Conservation (phyloP, 305 asterid genomes). For the Plantago lanceolata region DNA sequence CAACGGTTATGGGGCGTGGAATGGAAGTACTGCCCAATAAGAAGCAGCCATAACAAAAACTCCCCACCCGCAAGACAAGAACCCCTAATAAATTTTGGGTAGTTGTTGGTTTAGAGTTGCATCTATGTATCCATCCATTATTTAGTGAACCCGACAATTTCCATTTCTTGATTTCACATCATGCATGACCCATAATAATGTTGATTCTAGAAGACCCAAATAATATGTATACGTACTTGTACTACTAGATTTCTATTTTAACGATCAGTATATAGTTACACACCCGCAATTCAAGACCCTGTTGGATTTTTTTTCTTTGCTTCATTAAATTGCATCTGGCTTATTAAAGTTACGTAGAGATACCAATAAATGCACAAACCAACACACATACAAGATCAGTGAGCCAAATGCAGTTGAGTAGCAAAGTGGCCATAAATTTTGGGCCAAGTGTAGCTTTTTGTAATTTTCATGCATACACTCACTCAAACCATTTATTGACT, state of each 20-base stretch:
- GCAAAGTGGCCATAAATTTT: constrained; percentile 31
- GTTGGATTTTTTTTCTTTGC: neutral
- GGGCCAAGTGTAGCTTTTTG: constrained; percentile 38
- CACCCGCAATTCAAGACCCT: neutral
- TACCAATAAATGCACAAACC: neutral
- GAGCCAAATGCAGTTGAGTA: constrained; percentile 44
- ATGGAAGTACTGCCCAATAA: too few species aligned
- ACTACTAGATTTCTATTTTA: neutral
- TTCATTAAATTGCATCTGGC: neutral
- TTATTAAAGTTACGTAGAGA: neutral
- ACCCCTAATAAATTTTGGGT: constrained; percentile 28
- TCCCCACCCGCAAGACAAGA: neutral
- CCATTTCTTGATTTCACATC: constrained; percentile 22
- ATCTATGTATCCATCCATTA: constrained; percentile 19
- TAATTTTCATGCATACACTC: constrained; percentile 20
- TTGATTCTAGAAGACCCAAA: neutral
- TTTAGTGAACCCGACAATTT: neutral
- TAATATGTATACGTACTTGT: too few species aligned
- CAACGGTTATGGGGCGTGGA: too few species aligned
- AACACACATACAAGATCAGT: constrained; percentile 24
- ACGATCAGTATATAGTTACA: neutral
- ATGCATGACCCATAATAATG: neutral
- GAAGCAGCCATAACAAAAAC: neutral
- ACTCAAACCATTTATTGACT: constrained; percentile 4
- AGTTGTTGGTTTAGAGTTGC: constrained; percentile 42